Evolutionary conservation across 768 basidiomycete species (phyloP), one percentile per base, ranked within the genome.

Genomic region (Rickenella mellea): DNA sequence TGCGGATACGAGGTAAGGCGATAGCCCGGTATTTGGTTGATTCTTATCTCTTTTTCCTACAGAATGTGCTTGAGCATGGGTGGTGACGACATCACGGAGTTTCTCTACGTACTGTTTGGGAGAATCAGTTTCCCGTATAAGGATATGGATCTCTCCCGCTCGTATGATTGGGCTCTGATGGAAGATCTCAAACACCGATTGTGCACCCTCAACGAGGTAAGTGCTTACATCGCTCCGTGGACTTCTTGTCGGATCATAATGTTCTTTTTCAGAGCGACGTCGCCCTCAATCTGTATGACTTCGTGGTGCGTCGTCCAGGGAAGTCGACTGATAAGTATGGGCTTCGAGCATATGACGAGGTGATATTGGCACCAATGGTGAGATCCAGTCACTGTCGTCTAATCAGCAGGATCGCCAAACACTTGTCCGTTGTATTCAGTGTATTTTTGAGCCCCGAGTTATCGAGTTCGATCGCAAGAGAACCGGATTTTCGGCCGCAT

Each of bases 81-180:
- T 15, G 92, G 94, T 11, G 86, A 98, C 58, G 96, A 96, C 62
- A 83, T 99, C 55, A 96, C 94, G 3, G 80, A 86, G 48, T 89
- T 94, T 53, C 67, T 94, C 32, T 77, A 80, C 51, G 79, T 85
- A 20, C 65, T 96, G 11, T 68, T 98, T 21, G 70, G 77, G 36
- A 76, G 81, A 35, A 88, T 90, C 39, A 70, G 74, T 31, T 93
- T 98, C 54, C 96, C 96, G 0, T 98, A 96, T 60, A 66, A 78
- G 42, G 84, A 92, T 21, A 67, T 89, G 47, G 71, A 97, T 54
- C 68, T 97, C 20, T 72, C 73, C 5, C 69, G 72, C 26, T 73
- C 76, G 32, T 86, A 90, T 54, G 93, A 97, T 54, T 96, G 90
- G 87, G 71, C 71, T 39, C 74, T 96, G 39, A 80, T 97, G 73